Evolutionary conservation across 139 green algal species (phyloP).

Genomic region (Picochlorum sp.): DNA sequence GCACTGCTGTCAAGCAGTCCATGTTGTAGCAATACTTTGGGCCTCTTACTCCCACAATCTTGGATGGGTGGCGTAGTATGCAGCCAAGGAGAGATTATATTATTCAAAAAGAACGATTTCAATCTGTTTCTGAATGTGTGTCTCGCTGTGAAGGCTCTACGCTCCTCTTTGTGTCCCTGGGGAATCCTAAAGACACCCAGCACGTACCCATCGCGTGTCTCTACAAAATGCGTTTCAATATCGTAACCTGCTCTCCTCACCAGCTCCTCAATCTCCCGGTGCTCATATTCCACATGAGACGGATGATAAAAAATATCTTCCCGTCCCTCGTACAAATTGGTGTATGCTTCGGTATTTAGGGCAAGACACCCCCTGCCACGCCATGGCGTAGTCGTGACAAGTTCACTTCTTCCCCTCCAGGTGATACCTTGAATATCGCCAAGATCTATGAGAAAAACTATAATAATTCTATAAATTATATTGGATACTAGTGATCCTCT

Average conservation of each 20-base stretch:
- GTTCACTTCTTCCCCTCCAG: too few species aligned
- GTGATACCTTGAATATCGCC: too few species aligned
- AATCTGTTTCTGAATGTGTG: neutral
- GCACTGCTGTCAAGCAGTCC: constrained; percentile 59
- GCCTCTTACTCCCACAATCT: neutral
- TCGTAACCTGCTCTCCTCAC: constrained; percentile 30
- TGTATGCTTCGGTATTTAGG: too few species aligned
- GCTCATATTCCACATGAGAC: neutral
- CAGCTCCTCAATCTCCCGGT: constrained; percentile 1
- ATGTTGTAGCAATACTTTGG: constrained; percentile 65
- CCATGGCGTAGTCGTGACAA: too few species aligned
- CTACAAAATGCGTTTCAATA: constrained; percentile 54
- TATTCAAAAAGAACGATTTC: neutral
- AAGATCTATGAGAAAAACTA: too few species aligned
- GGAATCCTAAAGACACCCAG: constrained; percentile 76
- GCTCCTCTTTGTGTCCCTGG: neutral
- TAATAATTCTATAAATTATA: too few species aligned
- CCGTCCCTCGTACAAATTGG: too few species aligned
- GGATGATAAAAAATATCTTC: neutral
- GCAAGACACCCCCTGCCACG: too few species aligned
- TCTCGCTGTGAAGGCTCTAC: neutral
- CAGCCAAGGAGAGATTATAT: neutral
- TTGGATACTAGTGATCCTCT: too few species aligned
- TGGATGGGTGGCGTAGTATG: neutral
- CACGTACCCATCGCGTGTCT: constrained; percentile 74